Evolutionary conservation across 2,329 filamentous ascomycete genomes (phyloP), one percentile per base, ranked within the genome.

Genomic region (Ascosphaera aggregata): DNA sequence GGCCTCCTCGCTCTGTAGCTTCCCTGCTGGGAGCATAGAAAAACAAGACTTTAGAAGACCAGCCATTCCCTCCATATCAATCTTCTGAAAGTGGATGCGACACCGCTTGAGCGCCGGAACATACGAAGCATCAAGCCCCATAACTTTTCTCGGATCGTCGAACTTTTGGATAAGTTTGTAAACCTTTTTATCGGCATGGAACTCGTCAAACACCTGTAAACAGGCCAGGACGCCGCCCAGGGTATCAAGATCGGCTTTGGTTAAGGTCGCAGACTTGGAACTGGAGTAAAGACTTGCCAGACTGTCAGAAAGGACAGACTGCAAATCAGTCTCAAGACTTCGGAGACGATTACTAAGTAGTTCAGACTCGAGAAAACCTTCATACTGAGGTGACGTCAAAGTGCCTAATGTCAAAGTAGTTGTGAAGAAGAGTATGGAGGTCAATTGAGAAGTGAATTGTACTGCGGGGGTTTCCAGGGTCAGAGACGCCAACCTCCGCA

Each of bases 161-260:
- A 58, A 52, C 44, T 57, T 56, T 31, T 46, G 47, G 22, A 59
- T 35, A 40, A 51, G 51, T 31, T 55, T 55, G 11, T 51, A 52
- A 9, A 54, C 52, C 19, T 58, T 54, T 13, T 47, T 46, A 40
- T 54, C 52, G 27, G 51, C 49, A 16, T 45, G 48, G 15, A 60
- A 43, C 38, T 59, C 56, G 42, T 56, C 54, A 41, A 60, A 57
- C 30, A 57, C 52, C 40, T 59, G 57, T 32, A 59, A 43, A 9
- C 53, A 50, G 47, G 55, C 54, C 18, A 60, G 48, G 9, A 51
- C 52, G 39, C 56, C 56, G 19, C 53, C 53, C 13, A 60, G 47
- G 22, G 54, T 32, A 27, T 51, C 46, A 17, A 56, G 47, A 4
- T 37, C 20, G 9, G 27, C n/a, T 43, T 56, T 56, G 41, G 51